Conservation (phyloP, 2,329 filamentous ascomycete genomes). For the Ascochyta lentis region DNA sequence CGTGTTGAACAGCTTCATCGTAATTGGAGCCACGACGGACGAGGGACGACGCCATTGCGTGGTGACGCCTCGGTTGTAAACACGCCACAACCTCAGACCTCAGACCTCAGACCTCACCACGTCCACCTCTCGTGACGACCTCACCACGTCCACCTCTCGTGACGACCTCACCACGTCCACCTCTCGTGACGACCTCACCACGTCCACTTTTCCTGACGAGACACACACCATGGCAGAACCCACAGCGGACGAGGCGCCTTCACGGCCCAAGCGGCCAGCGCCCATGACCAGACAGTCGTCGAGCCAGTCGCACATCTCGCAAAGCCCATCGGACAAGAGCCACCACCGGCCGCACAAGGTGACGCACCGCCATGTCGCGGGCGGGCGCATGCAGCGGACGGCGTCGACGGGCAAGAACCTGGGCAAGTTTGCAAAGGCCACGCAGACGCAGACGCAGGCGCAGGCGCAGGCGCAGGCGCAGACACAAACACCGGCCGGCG, state of each 20-base stretch:
- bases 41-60: no score
- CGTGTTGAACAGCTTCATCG: neutral
- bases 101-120: no score
- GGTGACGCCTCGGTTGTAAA: no score
- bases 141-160: no score
- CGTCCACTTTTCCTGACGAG: no score
- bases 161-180: no score
- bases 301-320: slow-evolving; percentile 47
- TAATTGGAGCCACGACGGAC: no score
- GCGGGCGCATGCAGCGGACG: slow-evolving; percentile 50
- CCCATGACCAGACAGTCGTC: slow-evolving; percentile 48
- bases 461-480: slow-evolving; percentile 13
- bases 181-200: no score
- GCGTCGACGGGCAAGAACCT: slow-evolving; percentile 52
- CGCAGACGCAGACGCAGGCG: no score
- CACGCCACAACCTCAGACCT: no score
- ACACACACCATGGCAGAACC: slow-evolving; percentile 20
- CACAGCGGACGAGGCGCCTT: slow-evolving; percentile 41
- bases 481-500: slow-evolving; percentile 30
- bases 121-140: no score
- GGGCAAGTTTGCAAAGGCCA: slow-evolving; percentile 49
- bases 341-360: slow-evolving; percentile 41
- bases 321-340: slow-evolving; percentile 45
- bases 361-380: slow-evolving; percentile 51
- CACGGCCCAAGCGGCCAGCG: slow-evolving; percentile 46